These are phyloP conservation scores for Acanthamoeba lenticulata DNA, from an alignment of 208 protist species.

Conservation along the genomic window DNA sequence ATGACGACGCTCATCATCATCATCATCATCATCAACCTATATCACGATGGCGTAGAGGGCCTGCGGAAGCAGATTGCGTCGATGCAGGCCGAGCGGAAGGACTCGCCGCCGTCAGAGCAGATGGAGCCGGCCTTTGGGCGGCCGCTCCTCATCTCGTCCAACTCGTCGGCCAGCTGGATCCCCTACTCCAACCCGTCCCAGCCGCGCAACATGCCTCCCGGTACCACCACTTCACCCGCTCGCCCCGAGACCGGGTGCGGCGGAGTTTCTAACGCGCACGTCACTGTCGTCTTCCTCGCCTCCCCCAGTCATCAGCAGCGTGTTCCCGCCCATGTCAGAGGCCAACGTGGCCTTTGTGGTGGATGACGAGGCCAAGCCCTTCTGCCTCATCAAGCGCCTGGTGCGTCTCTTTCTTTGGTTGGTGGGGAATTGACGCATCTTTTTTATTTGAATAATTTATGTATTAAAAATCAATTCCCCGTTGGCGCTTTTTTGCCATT, in stretches of 20 bases:
- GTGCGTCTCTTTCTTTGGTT: background rate
- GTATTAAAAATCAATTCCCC: background rate
- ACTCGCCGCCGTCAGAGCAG: background rate
- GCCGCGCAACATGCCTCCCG: background rate
- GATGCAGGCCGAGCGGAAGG: constrained; percentile 32
- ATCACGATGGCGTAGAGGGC: background rate
- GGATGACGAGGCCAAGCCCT: constrained; percentile 52
- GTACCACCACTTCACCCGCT: too few relatives aligned
- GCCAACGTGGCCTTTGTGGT: constrained; percentile 38
- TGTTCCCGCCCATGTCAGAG: constrained; percentile 39
- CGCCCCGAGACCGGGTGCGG: too few relatives aligned
- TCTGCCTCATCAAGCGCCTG: constrained; percentile 59
- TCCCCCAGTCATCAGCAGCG: constrained; percentile 5
- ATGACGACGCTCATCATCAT: too few relatives aligned
- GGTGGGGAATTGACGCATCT: too few relatives aligned
- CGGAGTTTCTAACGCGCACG: too few relatives aligned
- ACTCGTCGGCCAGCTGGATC: constrained; percentile 1
- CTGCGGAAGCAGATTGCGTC: constrained; percentile 5
- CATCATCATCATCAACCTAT: background rate
- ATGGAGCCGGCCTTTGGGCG: background rate
- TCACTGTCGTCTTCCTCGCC: too few relatives aligned
- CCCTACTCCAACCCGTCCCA: constrained; percentile 31
- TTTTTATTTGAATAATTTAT: too few relatives aligned
- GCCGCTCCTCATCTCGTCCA: constrained; percentile 3
- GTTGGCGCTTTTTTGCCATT: background rate